Evolutionary conservation across 2,329 filamentous ascomycete species (phyloP), one percentile per base, ranked within the genome.

Genomic region (Dactylellina leptospora): DNA sequence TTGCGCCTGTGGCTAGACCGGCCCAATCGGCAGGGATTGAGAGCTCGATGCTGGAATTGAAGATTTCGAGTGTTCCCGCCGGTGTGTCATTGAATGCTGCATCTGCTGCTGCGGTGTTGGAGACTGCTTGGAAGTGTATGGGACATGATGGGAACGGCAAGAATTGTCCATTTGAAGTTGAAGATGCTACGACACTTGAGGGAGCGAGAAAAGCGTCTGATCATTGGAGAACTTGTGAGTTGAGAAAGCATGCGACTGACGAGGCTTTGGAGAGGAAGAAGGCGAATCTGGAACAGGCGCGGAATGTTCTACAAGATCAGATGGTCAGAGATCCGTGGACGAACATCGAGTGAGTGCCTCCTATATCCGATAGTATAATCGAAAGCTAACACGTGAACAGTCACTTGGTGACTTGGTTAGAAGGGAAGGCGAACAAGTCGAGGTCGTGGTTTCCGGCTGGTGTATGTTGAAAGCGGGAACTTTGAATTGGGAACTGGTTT

Each of bases 251-350:
- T 30, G 53, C 68, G 25, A 64, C 59, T 13, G 59, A 72, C 16
- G 68, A 72, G 45, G 48, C 25, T 1, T 27, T 72, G 27, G 68
- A 45, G 45, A 64, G 50, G 38, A 72, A 72, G 48, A 59, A 58
- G 22, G 68, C 54, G 16, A 72, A 72, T 53, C 64, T 72, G 4
- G 68, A 72, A 40, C 59, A 72, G 38, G 68, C 68, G 3, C 68
- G 64, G 22, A 55, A 28, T 2, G 36, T 72, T 23, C 38, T 63
- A n/a, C 55, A 45, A 30, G 68, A 72, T 25, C 68, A 72, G 28
- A 59, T 63, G 45, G 68, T 64, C 13, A 40, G 68, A 20, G 68
- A 72, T 55, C 68, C 68, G 8, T 72, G 68, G 59, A 72, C 55
- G 8, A 72, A 72, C 60, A 59, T 72, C 36, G 68, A 72, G 68